Evolutionary conservation across 768 basidiomycete species (phyloP), one percentile per base, ranked within the genome.

Genomic region (Russula sp.): DNA sequence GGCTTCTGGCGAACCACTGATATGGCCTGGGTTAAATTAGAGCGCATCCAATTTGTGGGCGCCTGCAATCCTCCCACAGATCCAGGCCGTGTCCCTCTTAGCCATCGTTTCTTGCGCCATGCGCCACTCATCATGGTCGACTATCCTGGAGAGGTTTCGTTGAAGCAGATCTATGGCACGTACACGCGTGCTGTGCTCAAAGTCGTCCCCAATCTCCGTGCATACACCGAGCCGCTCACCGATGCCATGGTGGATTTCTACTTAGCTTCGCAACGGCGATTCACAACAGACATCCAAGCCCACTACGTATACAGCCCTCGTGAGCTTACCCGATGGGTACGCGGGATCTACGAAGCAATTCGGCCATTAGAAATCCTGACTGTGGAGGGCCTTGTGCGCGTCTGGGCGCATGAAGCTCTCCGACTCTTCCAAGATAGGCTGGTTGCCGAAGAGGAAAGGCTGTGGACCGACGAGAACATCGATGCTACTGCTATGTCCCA

Each of bases 51-150:
- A 74, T 98, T 99, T 72, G 97, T 99, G 50, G 97, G 97, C 54
- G 97, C 97, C 55, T 99, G 97, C 75, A 99, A 99, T 72, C 97
- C 97, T 31, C 97, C 97, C 3, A 98, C 97, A 18, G 97, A 99
- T 77, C 95, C 97, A 51, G 97, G 97, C 62, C 94, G 97, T 74
- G 95, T 98, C n/a, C 95, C 96, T 37, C 86, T 99, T 63, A 95
- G 86, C 64, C 94, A 97, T 73, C 87, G 97, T 62, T 99, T 99
- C 86, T 81, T 99, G 51, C 90, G 97, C 10, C 97, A 98, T 74
- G 94, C 96, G 0, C 97, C 97, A 0, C 80, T 99, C 27, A 83
- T 99, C 71, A 98, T 98, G 96, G 97, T 99, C 59, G 97, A 99
- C 72, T 99, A 99, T 73, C 97, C 97, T 22, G 97, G 97, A 57